Evolutionary conservation across 345 rosid genomes (phyloP).

Genomic region (Aurinia saxatilis): DNA sequence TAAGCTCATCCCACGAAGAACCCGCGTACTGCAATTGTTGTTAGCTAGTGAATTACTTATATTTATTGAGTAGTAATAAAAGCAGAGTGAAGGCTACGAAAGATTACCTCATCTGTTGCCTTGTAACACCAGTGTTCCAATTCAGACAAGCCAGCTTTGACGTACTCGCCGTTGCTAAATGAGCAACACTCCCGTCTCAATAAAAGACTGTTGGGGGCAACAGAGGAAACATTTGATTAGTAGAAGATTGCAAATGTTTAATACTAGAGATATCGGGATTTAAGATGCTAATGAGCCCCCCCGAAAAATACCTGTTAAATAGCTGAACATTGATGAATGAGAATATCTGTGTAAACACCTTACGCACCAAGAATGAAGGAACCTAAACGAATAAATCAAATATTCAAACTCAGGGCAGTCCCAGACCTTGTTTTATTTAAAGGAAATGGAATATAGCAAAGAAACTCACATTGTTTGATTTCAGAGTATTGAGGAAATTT

Average conservation of each 20-base stretch:
- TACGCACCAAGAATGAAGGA: slow-evolving; percentile 89
- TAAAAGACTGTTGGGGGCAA: slow-evolving; percentile 45
- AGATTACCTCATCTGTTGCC: slow-evolving; percentile 87
- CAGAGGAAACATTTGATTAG: not conserved
- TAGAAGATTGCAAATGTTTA: not conserved
- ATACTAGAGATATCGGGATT: not conserved
- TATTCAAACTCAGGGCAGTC: not conserved
- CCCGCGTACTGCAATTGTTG: slow-evolving; percentile 69
- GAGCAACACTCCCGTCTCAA: slow-evolving; percentile 93
- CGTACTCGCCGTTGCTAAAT: slow-evolving; percentile 93
- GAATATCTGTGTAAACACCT: slow-evolving; percentile 91
- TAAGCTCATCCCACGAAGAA: slow-evolving; percentile 90
- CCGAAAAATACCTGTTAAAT: slow-evolving; percentile 66
- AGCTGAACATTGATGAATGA: slow-evolving; percentile 96
- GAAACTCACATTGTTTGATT: slow-evolving; percentile 54
- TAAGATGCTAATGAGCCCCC: not conserved
- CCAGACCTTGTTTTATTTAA: not conserved
- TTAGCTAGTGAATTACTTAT: no score
- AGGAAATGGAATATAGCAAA: not conserved
- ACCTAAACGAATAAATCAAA: slow-evolving; percentile 38
- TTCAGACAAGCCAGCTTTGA: slow-evolving; percentile 88
- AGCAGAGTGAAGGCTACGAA: not conserved
- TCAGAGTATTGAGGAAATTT: slow-evolving; percentile 70
- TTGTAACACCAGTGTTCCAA: slow-evolving; percentile 92
- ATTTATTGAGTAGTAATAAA: not conserved